Base-by-base conservation (phyloP, 2,329 filamentous ascomycete species). In the Pseudomassariella vexata region DNA sequence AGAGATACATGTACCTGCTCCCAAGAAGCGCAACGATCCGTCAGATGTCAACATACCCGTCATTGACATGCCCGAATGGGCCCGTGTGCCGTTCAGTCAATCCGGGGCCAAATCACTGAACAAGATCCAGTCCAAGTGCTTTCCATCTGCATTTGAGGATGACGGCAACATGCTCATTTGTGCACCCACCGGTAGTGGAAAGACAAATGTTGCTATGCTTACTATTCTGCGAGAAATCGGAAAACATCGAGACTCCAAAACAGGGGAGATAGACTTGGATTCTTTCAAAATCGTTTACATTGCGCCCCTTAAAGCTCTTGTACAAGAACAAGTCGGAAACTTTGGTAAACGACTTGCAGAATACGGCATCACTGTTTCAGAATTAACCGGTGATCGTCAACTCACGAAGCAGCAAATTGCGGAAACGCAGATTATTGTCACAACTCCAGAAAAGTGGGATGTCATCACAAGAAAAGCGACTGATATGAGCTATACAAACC, bases 251-350 rank as follows among this genome's bases (percentile, higher is more conserved):
- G 82, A 98, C 50, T 77, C 85, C 0, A 69, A 82, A 41, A 95
- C 87, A 1, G 92, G 92, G n/a, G 84, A 94, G 39, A 92, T 98
- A 42, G 87, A 94, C 57, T 68, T 98, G 7, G 92, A 98, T 51
- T 80, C 89, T 25, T 98, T 98, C 70, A 98, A 98, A 65, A 95
- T 98, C 48, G 83, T 98, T 24, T 98, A 94, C 56, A 95, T 98
- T 51, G 92, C 92, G 19, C 92, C 92, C 0, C 60, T 98, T 37
- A 98, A 98, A 57, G 92, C 92, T 28, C 64, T 98, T 42, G 92
- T 98, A 4, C 89, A 95, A 57, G 92, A 98, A 56, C 92, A 98
- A 62, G 92, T 98, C 32, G 92, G 92, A 34, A 98, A 96, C 59
- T 94, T 98, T 57, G 89, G 92, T 45, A 87, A 87, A 55, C 78